Percentiles rank a stretch among this genome's conserved stretches.
Conservation (phyloP, 768 basidiomycete species). For the Lactifluus echinatus region DNA sequence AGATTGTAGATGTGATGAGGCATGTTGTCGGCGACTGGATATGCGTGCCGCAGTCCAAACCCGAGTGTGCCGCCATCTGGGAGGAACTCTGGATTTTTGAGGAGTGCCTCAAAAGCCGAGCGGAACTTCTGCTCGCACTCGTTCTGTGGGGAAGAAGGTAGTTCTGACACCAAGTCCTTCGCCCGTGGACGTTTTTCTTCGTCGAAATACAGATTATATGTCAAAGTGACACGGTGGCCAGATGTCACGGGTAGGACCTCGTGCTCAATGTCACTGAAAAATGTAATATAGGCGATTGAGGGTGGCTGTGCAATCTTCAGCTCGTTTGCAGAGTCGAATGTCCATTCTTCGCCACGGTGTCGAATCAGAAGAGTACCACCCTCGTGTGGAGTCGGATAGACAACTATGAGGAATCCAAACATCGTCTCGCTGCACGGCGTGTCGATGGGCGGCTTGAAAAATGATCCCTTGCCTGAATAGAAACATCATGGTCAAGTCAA, state of each 20-base stretch:
- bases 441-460: slow-evolving; percentile 45
- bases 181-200: background rate
- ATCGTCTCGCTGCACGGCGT: slow-evolving; percentile 37
- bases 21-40: slow-evolving; percentile 25
- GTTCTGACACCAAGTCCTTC: background rate
- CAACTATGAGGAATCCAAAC: slow-evolving; percentile 45
- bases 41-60: slow-evolving; percentile 33
- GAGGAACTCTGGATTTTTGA: slow-evolving; percentile 30
- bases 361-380: slow-evolving; percentile 37
- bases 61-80: slow-evolving; percentile 34
- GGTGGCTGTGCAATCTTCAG: slow-evolving; percentile 14
- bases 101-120: slow-evolving; percentile 23
- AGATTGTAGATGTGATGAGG: background rate
- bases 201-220: slow-evolving; percentile 33
- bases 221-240: slow-evolving; percentile 38
- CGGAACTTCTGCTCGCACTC: slow-evolving; percentile 11
- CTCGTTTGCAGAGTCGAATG: slow-evolving; percentile 31
- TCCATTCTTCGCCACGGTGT: slow-evolving; percentile 28
- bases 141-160: background rate
- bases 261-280: slow-evolving; percentile 39
- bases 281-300: slow-evolving; percentile 32
- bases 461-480: slow-evolving; percentile 32
- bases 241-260: slow-evolving; percentile 35
- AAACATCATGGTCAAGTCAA: too few relatives aligned
- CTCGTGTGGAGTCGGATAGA: slow-evolving; percentile 39